Conservation (phyloP, 176 grass and related monocot genomes). For the Elymus sibiricus region DNA sequence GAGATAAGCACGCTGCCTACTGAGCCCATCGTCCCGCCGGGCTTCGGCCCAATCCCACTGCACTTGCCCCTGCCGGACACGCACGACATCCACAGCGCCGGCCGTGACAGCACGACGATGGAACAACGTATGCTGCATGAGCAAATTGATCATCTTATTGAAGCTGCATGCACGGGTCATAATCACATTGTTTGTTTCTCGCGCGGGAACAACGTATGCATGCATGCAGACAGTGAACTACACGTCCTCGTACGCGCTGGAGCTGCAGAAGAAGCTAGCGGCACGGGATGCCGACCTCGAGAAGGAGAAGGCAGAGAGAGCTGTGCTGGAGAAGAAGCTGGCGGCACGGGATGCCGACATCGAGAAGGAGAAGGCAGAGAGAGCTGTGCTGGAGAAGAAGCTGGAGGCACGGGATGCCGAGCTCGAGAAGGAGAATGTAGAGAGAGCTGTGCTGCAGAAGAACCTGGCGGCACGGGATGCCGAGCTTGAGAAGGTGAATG, state of each 20-base stretch:
- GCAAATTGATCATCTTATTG: background rate
- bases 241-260: background rate
- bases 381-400: too few relatives aligned
- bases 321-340: too few relatives aligned
- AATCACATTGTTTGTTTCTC: background rate
- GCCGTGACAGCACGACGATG: background rate
- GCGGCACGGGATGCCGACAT: too few relatives aligned
- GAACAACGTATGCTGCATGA: background rate
- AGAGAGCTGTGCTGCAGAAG: too few relatives aligned
- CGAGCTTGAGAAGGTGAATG: too few relatives aligned
- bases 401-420: too few relatives aligned
- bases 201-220: too few relatives aligned
- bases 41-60: background rate
- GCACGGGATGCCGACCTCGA: background rate
- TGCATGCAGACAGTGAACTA: background rate
- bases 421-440: too few relatives aligned
- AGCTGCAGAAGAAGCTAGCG: background rate
- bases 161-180: background rate
- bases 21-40: background rate
- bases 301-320: too few relatives aligned
- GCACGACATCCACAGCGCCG: background rate
- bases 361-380: too few relatives aligned
- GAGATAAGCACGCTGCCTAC: background rate
- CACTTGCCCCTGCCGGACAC: background rate
- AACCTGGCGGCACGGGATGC: too few relatives aligned